phyloP scores from a whole-genome alignment of 2,329 filamentous ascomycete genomes.

The Alternaria angustiovoidea region DNA sequence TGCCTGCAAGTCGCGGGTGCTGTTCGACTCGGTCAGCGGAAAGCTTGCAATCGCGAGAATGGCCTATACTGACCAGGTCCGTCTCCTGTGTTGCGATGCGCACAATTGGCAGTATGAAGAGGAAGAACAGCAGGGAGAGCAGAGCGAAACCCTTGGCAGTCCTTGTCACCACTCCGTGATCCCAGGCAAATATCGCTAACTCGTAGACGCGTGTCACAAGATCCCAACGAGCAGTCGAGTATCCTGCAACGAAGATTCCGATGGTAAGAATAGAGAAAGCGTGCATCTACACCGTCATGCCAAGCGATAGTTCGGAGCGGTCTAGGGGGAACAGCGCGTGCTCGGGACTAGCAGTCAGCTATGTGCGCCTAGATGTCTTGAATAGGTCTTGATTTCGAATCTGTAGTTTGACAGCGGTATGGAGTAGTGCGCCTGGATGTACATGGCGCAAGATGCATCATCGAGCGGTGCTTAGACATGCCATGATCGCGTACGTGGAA shows the following conservation, averaged over 20 bases:
- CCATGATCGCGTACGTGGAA: slow-evolving; percentile 19
- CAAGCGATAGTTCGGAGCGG: slow-evolving; percentile 20
- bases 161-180: slow-evolving; percentile 93
- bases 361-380: neutral
- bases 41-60: neutral
- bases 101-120: slow-evolving; percentile 84
- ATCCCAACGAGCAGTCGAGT: slow-evolving; percentile 99
- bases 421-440: slow-evolving; percentile 17
- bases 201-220: slow-evolving; percentile 97
- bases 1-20: slow-evolving; percentile 81
- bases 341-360: neutral
- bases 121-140: slow-evolving; percentile 83
- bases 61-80: slow-evolving; percentile 69
- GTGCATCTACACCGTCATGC: slow-evolving; percentile 75
- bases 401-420: slow-evolving; percentile 8
- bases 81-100: slow-evolving; percentile 83
- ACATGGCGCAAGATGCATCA: slow-evolving; percentile 25
- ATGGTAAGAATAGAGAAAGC: slow-evolving; percentile 94
- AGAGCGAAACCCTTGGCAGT: slow-evolving; percentile 84
- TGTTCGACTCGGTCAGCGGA: slow-evolving; percentile 49
- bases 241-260: slow-evolving; percentile 98
- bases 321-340: neutral
- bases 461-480: slow-evolving; percentile 8
- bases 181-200: slow-evolving; percentile 95
- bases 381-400: neutral